Base-by-base conservation (phyloP, 306 rosid genomes). In the Inga leiocalycina region DNA sequence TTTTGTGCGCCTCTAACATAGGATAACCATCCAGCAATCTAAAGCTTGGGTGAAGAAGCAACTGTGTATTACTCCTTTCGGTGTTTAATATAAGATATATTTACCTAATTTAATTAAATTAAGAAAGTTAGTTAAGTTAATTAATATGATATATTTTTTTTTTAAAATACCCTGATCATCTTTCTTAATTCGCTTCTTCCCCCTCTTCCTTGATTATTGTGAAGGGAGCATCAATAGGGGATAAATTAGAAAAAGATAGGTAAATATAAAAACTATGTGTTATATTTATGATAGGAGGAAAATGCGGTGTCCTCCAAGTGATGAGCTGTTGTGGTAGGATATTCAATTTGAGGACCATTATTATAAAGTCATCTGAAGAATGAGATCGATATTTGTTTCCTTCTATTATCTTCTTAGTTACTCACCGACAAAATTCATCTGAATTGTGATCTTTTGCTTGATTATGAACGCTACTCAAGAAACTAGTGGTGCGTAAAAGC, bases 361-460 rank as follows among this genome's bases (percentile, higher is more conserved):
- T 14, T 66, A 35, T n/a, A 7, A 16, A 35, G 13, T 67, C 24
- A 16, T 67, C 44, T 16, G 46, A 16, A 35, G 72, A 67, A 16
- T 67, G 27, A 2, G 0, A 67, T 67, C 8, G 24, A 17, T 35
- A 35, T 4, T 34, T 32, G 71, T 67, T 17, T 7, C 45, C 24
- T 67, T 67, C 72, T 15, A 14, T 5, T 64, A 64, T 34, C 71
- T 32, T 66, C 10, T 32, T 34, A 14, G 71, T 66, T 6, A 64
- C 41, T 15, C 41, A 13, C 12, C 30, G 20, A 32, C 10, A 30
- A 32, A 14, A 32, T 32, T 65, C 17, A 68, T 14, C 22, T 5
- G 74, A 70, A 46, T 44, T 17, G 34, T 35, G 64, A 22, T 76
- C 57, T 22, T 66, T 35, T 74, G 77, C 86, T 67, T 68, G 35